Percentiles rank a stretch among this genome's conserved stretches.
Conservation (phyloP, 768 basidiomycete species). For the Scleroderma bovista region DNA sequence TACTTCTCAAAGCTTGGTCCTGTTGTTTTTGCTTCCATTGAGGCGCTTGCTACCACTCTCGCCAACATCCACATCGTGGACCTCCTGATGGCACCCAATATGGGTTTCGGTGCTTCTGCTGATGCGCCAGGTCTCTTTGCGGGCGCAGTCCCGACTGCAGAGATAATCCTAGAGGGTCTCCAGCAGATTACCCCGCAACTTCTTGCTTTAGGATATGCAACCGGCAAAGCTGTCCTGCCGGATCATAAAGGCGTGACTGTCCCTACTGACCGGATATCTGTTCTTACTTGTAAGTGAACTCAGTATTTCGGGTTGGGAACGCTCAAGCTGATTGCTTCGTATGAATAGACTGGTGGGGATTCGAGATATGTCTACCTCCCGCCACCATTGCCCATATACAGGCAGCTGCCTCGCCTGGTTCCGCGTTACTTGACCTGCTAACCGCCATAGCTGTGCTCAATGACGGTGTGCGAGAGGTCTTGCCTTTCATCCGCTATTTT, state of each 20-base stretch:
- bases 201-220: conserved; percentile 73
- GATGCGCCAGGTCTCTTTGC: conserved; percentile 61
- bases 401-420: conserved; percentile 54
- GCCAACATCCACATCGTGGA: conserved; percentile 58
- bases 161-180: conserved; percentile 63
- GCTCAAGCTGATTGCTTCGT: conserved; percentile 4
- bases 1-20: conserved; percentile 51
- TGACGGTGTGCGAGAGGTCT: conserved; percentile 73
- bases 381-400: conserved; percentile 57
- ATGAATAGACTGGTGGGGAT: conserved; percentile 81
- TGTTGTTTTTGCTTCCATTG: conserved; percentile 45
- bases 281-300: conserved; percentile 62
- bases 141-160: conserved; percentile 71
- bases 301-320: background rate
- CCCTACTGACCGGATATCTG: conserved; percentile 71
- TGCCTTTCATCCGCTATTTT: conserved; percentile 82
- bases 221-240: conserved; percentile 56
- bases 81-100: conserved; percentile 52
- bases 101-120: conserved; percentile 75
- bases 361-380: conserved; percentile 72
- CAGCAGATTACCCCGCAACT: conserved; percentile 70
- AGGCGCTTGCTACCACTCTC: conserved; percentile 45
- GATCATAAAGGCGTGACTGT: conserved; percentile 69
- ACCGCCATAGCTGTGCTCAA: conserved; percentile 65
- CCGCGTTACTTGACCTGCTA: conserved; percentile 64